phyloP scores from a whole-genome alignment of 2,329 filamentous ascomycete species.

The Xenosphaeropsis pyriputrescens region DNA sequence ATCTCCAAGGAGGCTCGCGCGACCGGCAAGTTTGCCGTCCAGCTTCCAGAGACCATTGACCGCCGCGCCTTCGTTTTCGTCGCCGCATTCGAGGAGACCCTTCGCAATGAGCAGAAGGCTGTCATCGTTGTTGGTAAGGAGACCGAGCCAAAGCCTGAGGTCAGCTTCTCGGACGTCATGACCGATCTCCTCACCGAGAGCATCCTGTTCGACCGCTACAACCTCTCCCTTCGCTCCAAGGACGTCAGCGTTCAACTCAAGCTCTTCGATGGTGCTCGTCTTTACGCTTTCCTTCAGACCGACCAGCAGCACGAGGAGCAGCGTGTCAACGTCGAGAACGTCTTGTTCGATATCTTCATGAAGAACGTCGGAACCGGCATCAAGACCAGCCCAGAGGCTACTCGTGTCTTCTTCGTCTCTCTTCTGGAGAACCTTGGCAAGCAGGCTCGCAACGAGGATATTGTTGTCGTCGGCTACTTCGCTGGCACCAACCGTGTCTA shows the following conservation, averaged over 20 bases:
- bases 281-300: conserved; percentile 19
- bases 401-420: conserved; percentile 22
- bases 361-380: conserved; percentile 15
- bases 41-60: conserved; percentile 20
- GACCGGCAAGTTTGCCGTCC: conserved; percentile 20
- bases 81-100: conserved; percentile 27
- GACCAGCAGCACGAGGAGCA: conserved; percentile 16
- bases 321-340: conserved; percentile 20
- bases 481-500: conserved; percentile 18
- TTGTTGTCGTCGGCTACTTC: conserved; percentile 23
- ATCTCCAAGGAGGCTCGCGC: conserved; percentile 26
- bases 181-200: conserved; percentile 23
- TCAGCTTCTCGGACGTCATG: conserved; percentile 27
- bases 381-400: conserved; percentile 18
- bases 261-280: conserved; percentile 23
- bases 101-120: conserved; percentile 5
- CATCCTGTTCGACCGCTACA: conserved; percentile 22
- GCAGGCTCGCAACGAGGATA: conserved; percentile 16
- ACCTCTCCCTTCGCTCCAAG: conserved; percentile 9
- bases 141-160: not conserved
- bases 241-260: conserved; percentile 17
- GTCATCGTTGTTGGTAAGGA: no score
- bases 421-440: conserved; percentile 23
- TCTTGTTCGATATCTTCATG: conserved; percentile 23
- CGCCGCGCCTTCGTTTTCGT: conserved; percentile 28